phyloP scores from a whole-genome alignment of 768 basidiomycete species.

The Leucogyrophana mollusca region DNA sequence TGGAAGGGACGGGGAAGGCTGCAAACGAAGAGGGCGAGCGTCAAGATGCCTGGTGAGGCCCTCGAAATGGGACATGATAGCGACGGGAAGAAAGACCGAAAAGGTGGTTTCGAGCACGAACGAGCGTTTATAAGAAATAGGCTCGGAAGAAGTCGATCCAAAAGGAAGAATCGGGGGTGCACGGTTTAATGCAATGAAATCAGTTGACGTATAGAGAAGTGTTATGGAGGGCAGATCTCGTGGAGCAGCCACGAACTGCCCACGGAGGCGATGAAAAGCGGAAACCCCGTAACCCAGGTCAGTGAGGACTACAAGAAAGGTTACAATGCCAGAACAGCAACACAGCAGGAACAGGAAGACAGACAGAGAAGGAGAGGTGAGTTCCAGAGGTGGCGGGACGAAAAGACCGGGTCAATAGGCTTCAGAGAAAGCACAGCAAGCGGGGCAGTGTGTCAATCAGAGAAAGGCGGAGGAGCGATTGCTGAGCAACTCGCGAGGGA shows the following conservation, averaged over 20 bases:
- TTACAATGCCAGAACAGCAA: constrained; percentile 15
- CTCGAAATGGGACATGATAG: constrained; percentile 27
- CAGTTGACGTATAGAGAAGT: constrained; percentile 37
- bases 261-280: constrained; percentile 17
- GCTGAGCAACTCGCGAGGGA: constrained; percentile 5
- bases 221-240: constrained; percentile 19
- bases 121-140: constrained; percentile 29
- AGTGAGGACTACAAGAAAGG: too few species aligned
- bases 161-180: constrained; percentile 29
- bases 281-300: constrained; percentile 16
- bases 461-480: constrained; percentile 1
- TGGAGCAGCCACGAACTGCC: constrained; percentile 20
- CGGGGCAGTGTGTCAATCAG: constrained; percentile 1
- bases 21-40: constrained; percentile 47
- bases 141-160: constrained; percentile 32
- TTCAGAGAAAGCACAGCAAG: constrained; percentile 5
- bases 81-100: constrained; percentile 25
- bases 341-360: constrained; percentile 25
- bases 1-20: constrained; percentile 68
- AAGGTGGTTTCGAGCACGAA: constrained; percentile 24
- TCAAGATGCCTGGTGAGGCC: constrained; percentile 17
- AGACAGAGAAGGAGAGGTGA: constrained; percentile 26
- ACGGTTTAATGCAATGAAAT: constrained; percentile 30
- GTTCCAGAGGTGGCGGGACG: constrained; percentile 32
- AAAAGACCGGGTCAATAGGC: constrained; percentile 18